A percentile compares a stretch with the other conserved stretches of the same genome.
Evolutionary conservation across 1,139 yeast species (phyloP).

Genomic region (Saccharomycopsis phalli): DNA sequence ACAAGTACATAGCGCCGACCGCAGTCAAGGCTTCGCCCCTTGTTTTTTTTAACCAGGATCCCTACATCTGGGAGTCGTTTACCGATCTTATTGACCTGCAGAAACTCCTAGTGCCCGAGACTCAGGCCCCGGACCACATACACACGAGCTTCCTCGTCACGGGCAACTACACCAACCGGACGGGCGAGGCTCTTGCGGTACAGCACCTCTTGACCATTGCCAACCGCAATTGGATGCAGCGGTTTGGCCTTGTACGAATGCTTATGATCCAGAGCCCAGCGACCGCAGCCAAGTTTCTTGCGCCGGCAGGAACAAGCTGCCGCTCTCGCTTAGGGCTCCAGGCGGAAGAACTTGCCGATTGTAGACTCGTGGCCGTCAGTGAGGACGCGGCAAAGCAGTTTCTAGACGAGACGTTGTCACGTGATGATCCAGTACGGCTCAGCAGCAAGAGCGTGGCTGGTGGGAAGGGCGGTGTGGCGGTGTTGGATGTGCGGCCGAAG

Average conservation of each 20-base stretch:
- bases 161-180: conserved; percentile 44
- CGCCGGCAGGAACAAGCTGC: conserved; percentile 34
- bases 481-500: conserved; percentile 56
- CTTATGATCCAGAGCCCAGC: conserved; percentile 50
- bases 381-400: conserved; percentile 24
- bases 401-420: conserved; percentile 22
- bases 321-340: conserved; percentile 55
- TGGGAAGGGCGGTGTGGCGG: conserved; percentile 24
- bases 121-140: conserved; percentile 36
- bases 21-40: neutral
- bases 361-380: conserved; percentile 42
- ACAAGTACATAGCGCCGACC: conserved; percentile 6
- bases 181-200: conserved; percentile 62
- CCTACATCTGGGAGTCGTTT: conserved; percentile 61
- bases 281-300: conserved; percentile 54
- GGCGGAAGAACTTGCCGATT: conserved; percentile 49
- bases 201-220: conserved; percentile 71
- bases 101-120: conserved; percentile 14
- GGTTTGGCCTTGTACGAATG: conserved; percentile 67
- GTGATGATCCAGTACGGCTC: conserved; percentile 17
- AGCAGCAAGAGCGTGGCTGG: neutral
- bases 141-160: conserved; percentile 56
- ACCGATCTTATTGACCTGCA: conserved; percentile 37
- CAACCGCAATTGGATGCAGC: conserved; percentile 66
- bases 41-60: conserved; percentile 29